These are phyloP conservation scores for Massariosphaeria phaeospora DNA, from an alignment of 495 filamentous ascomycete species.

Conservation along the genomic window DNA sequence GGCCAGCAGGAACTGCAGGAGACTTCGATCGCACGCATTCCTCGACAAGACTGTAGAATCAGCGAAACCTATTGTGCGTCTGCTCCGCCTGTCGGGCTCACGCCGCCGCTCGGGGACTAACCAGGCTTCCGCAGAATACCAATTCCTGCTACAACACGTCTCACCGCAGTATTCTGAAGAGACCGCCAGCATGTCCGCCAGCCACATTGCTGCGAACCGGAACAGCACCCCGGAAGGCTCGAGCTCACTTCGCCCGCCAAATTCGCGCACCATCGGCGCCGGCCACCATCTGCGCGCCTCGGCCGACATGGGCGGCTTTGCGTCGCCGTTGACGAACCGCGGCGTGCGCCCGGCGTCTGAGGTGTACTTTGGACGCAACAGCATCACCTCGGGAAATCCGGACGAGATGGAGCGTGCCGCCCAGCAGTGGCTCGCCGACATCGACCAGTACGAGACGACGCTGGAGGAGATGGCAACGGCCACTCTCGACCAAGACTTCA, in stretches of 20 bases:
- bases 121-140: slow-evolving; percentile 24
- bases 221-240: slow-evolving; percentile 92
- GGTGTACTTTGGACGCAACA: slow-evolving; percentile 72
- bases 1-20: slow-evolving; percentile 94
- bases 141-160: slow-evolving; percentile 5
- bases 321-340: slow-evolving; percentile 66
- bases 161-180: background rate
- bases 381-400: slow-evolving; percentile 59
- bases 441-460: slow-evolving; percentile 96
- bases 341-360: slow-evolving; percentile 90
- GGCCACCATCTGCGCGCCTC: slow-evolving; percentile 89
- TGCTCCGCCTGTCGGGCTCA: background rate
- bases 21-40: slow-evolving; percentile 40
- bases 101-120: background rate
- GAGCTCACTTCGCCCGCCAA: slow-evolving; percentile 81
- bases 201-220: slow-evolving; percentile 69
- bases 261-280: slow-evolving; percentile 69
- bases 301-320: slow-evolving; percentile 90
- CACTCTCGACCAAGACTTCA: slow-evolving; percentile 97
- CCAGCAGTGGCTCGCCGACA: slow-evolving; percentile 97
- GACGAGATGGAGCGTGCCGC: slow-evolving; percentile 93
- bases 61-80: slow-evolving; percentile 16
- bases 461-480: slow-evolving; percentile 98
- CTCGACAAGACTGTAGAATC: slow-evolving; percentile 7
- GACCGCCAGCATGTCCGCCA: slow-evolving; percentile 54